Base-by-base conservation (phyloP, 352 stramenopile species). In the Globisporangium parvum region DNA sequence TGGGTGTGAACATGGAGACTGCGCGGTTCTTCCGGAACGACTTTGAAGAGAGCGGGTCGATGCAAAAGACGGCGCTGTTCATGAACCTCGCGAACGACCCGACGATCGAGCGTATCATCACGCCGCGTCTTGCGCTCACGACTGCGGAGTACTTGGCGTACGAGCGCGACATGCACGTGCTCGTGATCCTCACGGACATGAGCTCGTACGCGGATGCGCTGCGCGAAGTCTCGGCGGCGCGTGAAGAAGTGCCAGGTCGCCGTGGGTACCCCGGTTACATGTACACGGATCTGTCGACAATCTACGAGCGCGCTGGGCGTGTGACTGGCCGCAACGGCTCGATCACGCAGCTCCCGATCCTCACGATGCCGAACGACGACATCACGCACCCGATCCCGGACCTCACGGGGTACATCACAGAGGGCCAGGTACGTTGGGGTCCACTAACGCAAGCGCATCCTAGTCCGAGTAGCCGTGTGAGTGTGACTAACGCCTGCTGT, bases 1-100 rank as follows among this genome's bases (percentile, higher is more conserved):
- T 99, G 97, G 97, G 97, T 71, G 97, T 99, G 24, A 99, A 99
- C 77, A 99, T 99, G 96, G 97, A 99, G 70, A 99, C 97, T 24
- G 91, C 91, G 20, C 88, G 92, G 45, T 98, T 97, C 77, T 97
- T 98, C 76, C 87, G 95, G 55, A 97, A 96, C 65, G 95, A 98
- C 78, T 98, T 98, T 69, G 95, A 98, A 70, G 95, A 91, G 74
- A 98, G 85, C 65, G 97, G 97, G 65, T 97, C 96, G 50, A 99
- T 99, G 95, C 93, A 99, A 68, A 94, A 97, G 74, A 99, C 97
- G 48, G 96, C 95, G 50, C 77, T 99, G 44, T 99, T 99, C 75
- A 90, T 99, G 66, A 99, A 99, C 79, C 86, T 99, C 60, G 97
- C 97, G 48, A 99, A 99, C 70, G 97, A 99, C 77, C 97, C 97